Percentiles rank a stretch among this genome's conserved stretches.
These are phyloP conservation scores for Mucor saturninus DNA, from an alignment of 371 early-diverging fungal species.

Conservation along the genomic window DNA sequence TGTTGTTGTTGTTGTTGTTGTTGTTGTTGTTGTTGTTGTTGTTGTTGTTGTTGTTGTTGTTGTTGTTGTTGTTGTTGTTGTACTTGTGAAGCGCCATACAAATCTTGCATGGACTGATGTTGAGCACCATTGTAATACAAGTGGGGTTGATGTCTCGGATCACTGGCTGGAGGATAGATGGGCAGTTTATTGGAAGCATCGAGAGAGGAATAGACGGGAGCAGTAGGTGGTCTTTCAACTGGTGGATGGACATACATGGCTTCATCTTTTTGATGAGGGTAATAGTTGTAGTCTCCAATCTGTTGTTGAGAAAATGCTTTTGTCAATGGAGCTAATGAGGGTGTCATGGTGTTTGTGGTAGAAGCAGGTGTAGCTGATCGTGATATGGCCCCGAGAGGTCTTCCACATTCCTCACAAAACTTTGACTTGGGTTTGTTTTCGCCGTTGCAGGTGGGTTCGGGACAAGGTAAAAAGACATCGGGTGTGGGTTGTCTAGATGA, in stretches of 20 bases:
- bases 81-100: slow-evolving; percentile 11
- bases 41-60: too few species aligned
- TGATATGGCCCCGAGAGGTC: slow-evolving; percentile 52
- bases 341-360: background rate
- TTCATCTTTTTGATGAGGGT: background rate
- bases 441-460: slow-evolving; percentile 63
- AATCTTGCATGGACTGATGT: slow-evolving; percentile 31
- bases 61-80: background rate
- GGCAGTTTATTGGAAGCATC: slow-evolving; percentile 10
- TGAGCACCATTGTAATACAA: slow-evolving; percentile 19
- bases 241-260: slow-evolving; percentile 12
- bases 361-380: slow-evolving; percentile 50
- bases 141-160: slow-evolving; percentile 4
- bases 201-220: slow-evolving; percentile 25
- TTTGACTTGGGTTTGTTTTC: slow-evolving; percentile 69
- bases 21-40: background rate
- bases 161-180: slow-evolving; percentile 13
- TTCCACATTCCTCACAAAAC: slow-evolving; percentile 78
- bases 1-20: background rate
- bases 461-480: slow-evolving; percentile 52
- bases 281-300: slow-evolving; percentile 5
- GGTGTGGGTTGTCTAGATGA: slow-evolving; percentile 32
- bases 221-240: slow-evolving; percentile 28
- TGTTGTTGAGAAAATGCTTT: slow-evolving; percentile 22
- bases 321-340: slow-evolving; percentile 10